Base-by-base conservation (phyloP, 176 grass and related monocot species). In the Oryza brachyantha region DNA sequence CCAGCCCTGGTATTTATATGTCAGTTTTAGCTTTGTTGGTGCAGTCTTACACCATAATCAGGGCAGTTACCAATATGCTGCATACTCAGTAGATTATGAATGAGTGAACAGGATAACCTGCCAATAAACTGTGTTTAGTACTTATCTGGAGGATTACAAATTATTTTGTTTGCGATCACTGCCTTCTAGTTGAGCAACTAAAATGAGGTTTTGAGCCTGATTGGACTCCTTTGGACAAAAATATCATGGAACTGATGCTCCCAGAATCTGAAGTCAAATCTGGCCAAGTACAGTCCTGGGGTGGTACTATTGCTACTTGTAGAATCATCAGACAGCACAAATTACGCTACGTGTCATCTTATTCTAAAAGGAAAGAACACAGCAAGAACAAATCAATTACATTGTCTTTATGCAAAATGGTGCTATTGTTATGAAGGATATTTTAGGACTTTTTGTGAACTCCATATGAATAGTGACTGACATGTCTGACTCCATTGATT, bases 1-100 rank as follows among this genome's bases (percentile, higher is more conserved):
- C 38, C 35, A 76, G 21, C 42, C 36, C 66, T 59, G 48, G 66
- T 89, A 85, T 85, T 73, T 89, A 89, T 89, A 85, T 70, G 50
- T 31, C 54, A 38, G 36, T 3, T 64, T 57, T 28, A 46, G 57
- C 72, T 13, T 64, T 80, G 40, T 66, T 55, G 41, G 35, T 40
- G 27, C 82, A 75, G 29, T 45, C 70, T 22, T 9, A 32, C 43
- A 60, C 64, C 35, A 81, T 29, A 16, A 22, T 70, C 17, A 52
- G 25, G 11, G 57, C 36, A 13, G 42, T 59, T n/a, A 19, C 66
- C 40, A 8, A 45, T 64, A 43, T 19, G n/a, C 43, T 27, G 41
- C 65, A 84, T 64, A 11, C 68, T 31, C 17, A 29, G 13, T 70
- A 34, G 77, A 76, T 81, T 85, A 77, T 48, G 46, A 70, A 60